Evolutionary conservation across 1,284 basidiomycete genomes (phyloP), one percentile per base, ranked within the genome.

Genomic region (Cutaneotrichosporon dermatis): DNA sequence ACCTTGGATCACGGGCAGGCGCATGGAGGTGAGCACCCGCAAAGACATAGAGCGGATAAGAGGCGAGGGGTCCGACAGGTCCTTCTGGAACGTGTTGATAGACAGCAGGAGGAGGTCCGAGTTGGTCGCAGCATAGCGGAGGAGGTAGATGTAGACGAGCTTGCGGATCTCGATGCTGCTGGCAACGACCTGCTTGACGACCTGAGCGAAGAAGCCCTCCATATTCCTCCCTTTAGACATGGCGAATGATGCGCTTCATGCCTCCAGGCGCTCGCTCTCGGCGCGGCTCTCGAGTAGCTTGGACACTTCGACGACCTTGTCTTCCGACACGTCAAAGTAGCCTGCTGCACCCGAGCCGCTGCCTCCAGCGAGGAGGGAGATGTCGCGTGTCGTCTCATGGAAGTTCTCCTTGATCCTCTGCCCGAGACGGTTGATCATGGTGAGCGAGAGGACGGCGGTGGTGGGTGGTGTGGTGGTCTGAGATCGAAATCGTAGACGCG

Each of bases 81-180:
- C 96, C 75, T 93, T 92, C 78, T 99, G 96, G 74, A 98, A 98
- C 9, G 95, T 96, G 79, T 99, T 99, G 82, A 99, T 96, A 6
- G 93, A 95, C 33, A 99, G 83, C 41, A 99, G 80, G 0, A 96
- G 90, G 55, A 99, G 85, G 77, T 99, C 96, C 7, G 95, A 94
- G 70, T 94, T 92, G 52, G 87, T 85, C 51, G 89, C 86, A 48
- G 95, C 93, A 77, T 96, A 95, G 63, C 92, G 87, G 43, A 98
- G 81, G 62, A 99, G 87, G 79, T 95, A 97, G 67, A 98, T 95
- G 78, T 98, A 99, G 48, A 98, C 94, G 58, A 99, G 86, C 79
- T 98, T 97, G 64, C 94, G 87, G 66, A 97, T 89, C 77, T 97
- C 93, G 51, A 98, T 86, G 74, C 90, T 91, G 50, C 85, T 85